Evolutionary conservation across 306 rosid species (phyloP).

Genomic region (Bauhinia variegata): DNA sequence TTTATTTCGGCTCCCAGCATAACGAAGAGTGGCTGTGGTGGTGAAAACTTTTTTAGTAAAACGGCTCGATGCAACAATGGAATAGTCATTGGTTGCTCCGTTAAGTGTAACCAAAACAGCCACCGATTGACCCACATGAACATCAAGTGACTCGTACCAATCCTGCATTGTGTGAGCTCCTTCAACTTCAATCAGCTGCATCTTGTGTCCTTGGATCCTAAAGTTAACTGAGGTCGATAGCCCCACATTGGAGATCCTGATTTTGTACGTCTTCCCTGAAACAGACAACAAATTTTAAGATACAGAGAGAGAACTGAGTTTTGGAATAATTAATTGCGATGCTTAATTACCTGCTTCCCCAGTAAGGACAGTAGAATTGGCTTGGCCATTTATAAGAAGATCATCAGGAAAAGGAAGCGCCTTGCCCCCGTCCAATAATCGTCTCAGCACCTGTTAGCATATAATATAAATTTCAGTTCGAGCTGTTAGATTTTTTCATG

Average conservation of each 20-base stretch:
- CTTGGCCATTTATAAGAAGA: constrained; percentile 74
- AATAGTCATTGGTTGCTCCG: constrained; percentile 43
- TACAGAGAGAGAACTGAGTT: neutral
- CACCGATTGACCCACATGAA: constrained; percentile 78
- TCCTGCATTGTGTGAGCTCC: constrained; percentile 83
- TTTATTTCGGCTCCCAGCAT: constrained; percentile 54
- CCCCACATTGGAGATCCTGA: constrained; percentile 80
- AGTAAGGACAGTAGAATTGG: constrained; percentile 28
- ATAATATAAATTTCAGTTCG: too few species aligned
- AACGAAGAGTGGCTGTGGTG: constrained; percentile 60
- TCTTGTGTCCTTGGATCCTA: constrained; percentile 63
- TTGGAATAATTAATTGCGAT: constrained; percentile 4
- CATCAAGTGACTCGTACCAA: constrained; percentile 58
- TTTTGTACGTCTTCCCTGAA: constrained; percentile 78
- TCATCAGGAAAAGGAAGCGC: constrained; percentile 69
- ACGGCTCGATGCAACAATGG: constrained; percentile 66
- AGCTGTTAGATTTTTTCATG: too few species aligned
- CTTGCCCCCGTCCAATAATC: constrained; percentile 55
- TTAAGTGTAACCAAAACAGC: constrained; percentile 59
- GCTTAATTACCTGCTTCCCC: constrained; percentile 56
- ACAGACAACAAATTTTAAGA: neutral
- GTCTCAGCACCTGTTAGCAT: constrained; percentile 50
- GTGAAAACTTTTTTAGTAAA: constrained; percentile 51
- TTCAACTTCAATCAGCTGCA: constrained; percentile 84
- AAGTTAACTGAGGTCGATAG: constrained; percentile 64